phyloP scores from a whole-genome alignment of 2,329 filamentous ascomycete species.

The Cordyceps pruinosa region DNA sequence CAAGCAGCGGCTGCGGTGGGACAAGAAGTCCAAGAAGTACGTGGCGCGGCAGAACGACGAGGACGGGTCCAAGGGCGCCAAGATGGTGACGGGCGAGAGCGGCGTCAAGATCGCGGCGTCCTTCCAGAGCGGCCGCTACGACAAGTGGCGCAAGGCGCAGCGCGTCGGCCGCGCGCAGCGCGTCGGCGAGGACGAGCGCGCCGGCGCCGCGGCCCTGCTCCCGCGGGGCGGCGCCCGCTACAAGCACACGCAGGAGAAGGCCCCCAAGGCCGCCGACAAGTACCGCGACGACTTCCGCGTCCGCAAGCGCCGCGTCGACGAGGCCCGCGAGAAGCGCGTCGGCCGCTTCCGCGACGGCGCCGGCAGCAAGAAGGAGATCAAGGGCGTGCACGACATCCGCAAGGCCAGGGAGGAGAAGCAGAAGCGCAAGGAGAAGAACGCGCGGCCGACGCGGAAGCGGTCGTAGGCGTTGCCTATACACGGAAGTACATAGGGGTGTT shows the following conservation, averaged over 20 bases:
- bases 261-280: constrained; percentile 90
- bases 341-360: constrained; percentile 66
- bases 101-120: constrained; percentile 93
- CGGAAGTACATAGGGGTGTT: background rate
- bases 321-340: constrained; percentile 77
- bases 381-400: constrained; percentile 74
- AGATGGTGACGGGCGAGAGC: constrained; percentile 79
- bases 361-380: constrained; percentile 71
- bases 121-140: constrained; percentile 90
- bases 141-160: constrained; percentile 84
- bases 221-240: constrained; percentile 43
- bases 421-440: constrained; percentile 78
- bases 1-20: constrained; percentile 80
- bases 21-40: constrained; percentile 95
- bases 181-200: constrained; percentile 72
- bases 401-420: constrained; percentile 75
- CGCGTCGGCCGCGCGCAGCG: constrained; percentile 70
- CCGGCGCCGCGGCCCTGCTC: constrained; percentile 15
- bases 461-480: background rate
- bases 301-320: constrained; percentile 82
- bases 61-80: constrained; percentile 68
- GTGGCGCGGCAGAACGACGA: constrained; percentile 88
- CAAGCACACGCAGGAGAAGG: constrained; percentile 80
- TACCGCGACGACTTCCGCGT: constrained; percentile 84
- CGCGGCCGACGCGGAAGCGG: constrained; percentile 61